Conservation (phyloP, 2,329 filamentous ascomycete species). For the Fusarium nelsonii region DNA sequence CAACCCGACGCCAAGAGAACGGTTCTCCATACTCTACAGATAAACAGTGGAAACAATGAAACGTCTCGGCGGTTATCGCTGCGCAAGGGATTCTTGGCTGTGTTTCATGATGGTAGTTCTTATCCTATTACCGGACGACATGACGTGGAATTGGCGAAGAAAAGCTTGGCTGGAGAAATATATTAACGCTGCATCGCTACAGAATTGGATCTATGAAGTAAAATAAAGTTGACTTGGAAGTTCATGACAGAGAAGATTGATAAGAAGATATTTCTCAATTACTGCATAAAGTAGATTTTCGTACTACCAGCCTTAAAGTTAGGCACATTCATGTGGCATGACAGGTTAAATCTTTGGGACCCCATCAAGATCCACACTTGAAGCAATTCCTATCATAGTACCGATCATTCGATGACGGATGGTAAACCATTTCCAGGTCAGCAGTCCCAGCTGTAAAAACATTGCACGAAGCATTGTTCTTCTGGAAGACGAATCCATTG, state of each 20-base stretch:
- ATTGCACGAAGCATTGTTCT: constrained; percentile 24
- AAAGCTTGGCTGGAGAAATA: neutral
- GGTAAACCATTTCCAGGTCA: constrained; percentile 28
- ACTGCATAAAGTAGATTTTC: neutral
- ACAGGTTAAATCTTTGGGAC: neutral
- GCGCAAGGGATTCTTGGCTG: constrained; percentile 16
- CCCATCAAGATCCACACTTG: constrained; percentile 17
- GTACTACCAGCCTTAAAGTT: neutral
- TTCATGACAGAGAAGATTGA: neutral
- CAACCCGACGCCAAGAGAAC: constrained; percentile 11
- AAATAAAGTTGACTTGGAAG: neutral
- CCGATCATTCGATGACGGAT: neutral
- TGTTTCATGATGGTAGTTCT: constrained; percentile 20
- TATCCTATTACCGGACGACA: constrained; percentile 7
- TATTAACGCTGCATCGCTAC: neutral
- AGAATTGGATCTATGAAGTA: neutral
- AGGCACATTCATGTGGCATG: neutral
- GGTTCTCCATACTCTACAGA: constrained; percentile 10
- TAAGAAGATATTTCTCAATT: neutral
- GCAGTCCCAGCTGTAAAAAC: constrained; percentile 20
- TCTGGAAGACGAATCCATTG: constrained; percentile 31
- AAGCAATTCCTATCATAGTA: constrained; percentile 41
- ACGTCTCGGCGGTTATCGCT: constrained; percentile 18
- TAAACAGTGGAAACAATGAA: constrained; percentile 22
- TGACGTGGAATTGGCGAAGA: neutral